Evolutionary conservation across 768 basidiomycete species (phyloP).

Genomic region (Boletus rubroflammeus): DNA sequence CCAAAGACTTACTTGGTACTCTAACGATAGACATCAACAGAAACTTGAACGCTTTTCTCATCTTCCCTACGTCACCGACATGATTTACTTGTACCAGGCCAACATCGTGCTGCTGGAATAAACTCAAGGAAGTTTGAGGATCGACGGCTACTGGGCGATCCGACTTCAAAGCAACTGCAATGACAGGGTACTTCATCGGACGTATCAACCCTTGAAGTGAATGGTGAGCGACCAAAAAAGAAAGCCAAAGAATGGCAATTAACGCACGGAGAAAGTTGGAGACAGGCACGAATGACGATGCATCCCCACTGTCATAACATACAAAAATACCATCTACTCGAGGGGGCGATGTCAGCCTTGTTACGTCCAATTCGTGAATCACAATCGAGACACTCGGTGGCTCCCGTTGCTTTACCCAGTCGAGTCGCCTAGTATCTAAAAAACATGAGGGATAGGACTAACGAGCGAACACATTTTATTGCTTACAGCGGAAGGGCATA

Average conservation of each 20-base stretch:
- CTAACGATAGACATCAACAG: constrained; percentile 64
- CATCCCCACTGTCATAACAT: constrained; percentile 76
- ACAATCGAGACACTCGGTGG: constrained; percentile 44
- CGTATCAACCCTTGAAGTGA: constrained; percentile 50
- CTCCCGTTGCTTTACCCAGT: constrained; percentile 38
- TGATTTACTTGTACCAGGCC: constrained; percentile 76
- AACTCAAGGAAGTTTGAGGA: constrained; percentile 45
- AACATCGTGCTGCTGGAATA: constrained; percentile 62
- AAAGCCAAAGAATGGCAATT: neutral
- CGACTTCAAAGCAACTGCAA: constrained; percentile 87
- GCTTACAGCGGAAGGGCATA: constrained; percentile 41
- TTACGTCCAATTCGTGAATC: constrained; percentile 54
- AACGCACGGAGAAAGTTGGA: constrained; percentile 68
- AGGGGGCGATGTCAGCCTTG: constrained; percentile 54
- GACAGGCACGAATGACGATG: constrained; percentile 61
- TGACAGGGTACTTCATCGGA: constrained; percentile 53
- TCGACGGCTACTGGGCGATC: constrained; percentile 62
- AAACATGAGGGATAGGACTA: constrained; percentile 22
- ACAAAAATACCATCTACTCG: constrained; percentile 74
- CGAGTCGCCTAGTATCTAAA: constrained; percentile 32
- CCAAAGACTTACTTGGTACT: constrained; percentile 33
- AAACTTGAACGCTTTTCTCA: constrained; percentile 71
- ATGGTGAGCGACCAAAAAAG: constrained; percentile 9
- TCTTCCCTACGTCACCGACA: constrained; percentile 58
- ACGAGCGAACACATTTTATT: neutral